These are phyloP conservation scores for Fusarium tuaranense DNA, from an alignment of 2,329 filamentous ascomycete genomes.

Conservation along the genomic window DNA sequence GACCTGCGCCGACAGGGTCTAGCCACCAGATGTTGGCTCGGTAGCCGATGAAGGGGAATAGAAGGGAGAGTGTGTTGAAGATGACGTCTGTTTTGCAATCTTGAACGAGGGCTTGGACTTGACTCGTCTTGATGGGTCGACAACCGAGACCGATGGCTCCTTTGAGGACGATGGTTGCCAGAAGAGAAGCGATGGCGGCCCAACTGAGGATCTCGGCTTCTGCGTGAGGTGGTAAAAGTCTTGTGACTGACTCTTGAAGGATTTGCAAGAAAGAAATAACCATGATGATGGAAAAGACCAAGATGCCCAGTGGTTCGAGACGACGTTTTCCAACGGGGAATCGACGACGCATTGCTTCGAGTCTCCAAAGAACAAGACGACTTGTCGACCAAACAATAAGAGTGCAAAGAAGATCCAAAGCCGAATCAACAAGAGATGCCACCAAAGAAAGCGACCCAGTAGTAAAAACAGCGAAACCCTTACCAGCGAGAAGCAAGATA, in stretches of 20 bases:
- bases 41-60: slow-evolving; percentile 81
- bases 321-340: slow-evolving; percentile 78
- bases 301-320: slow-evolving; percentile 80
- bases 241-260: slow-evolving; percentile 73
- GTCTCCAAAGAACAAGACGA: slow-evolving; percentile 72
- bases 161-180: slow-evolving; percentile 82
- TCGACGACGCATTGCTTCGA: slow-evolving; percentile 63
- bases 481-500: slow-evolving; percentile 76
- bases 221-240: slow-evolving; percentile 69
- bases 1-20: slow-evolving; percentile 69
- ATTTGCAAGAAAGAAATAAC: slow-evolving; percentile 85
- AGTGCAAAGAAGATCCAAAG: slow-evolving; percentile 81
- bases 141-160: slow-evolving; percentile 87
- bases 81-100: slow-evolving; percentile 76
- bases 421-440: slow-evolving; percentile 80
- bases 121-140: slow-evolving; percentile 82
- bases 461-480: slow-evolving; percentile 81
- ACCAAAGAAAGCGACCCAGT: slow-evolving; percentile 83
- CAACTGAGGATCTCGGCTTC: slow-evolving; percentile 50
- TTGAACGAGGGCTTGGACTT: slow-evolving; percentile 75
- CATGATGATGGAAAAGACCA: slow-evolving; percentile 86
- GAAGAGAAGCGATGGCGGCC: slow-evolving; percentile 62
- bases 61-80: slow-evolving; percentile 87
- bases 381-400: slow-evolving; percentile 85
- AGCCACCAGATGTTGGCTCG: slow-evolving; percentile 74